Evolutionary conservation across 768 basidiomycete species (phyloP).

Genomic region (Nidula microcarpa): DNA sequence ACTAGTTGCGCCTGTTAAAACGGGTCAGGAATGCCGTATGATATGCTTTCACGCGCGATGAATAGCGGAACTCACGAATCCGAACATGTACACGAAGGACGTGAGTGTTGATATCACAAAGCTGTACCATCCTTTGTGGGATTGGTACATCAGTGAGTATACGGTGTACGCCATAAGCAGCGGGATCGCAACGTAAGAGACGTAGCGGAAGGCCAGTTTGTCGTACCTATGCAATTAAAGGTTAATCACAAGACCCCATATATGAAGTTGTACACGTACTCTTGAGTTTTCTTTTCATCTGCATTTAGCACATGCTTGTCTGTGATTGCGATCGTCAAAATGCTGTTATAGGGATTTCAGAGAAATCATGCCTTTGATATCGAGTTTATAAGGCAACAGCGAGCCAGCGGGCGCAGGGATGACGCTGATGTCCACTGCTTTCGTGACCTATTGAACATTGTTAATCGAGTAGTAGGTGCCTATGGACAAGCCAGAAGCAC

Average conservation of each 20-base stretch:
- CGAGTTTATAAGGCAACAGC: slow-evolving; percentile 71
- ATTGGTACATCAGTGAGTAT: slow-evolving; percentile 79
- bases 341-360: slow-evolving; percentile 2
- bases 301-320: slow-evolving; percentile 97
- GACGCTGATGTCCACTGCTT: slow-evolving; percentile 85
- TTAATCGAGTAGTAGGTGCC: no score
- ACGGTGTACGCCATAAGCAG: slow-evolving; percentile 71
- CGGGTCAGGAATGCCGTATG: slow-evolving; percentile 5
- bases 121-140: slow-evolving; percentile 94
- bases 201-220: slow-evolving; percentile 90
- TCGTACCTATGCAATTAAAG: slow-evolving; percentile 61
- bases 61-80: slow-evolving; percentile 70
- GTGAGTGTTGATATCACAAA: slow-evolving; percentile 92
- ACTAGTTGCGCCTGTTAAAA: slow-evolving; percentile 71
- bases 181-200: slow-evolving; percentile 87
- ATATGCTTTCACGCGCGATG: slow-evolving; percentile 7
- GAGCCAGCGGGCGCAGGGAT: slow-evolving; percentile 60
- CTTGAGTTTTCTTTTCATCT: slow-evolving; percentile 97
- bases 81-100: slow-evolving; percentile 94
- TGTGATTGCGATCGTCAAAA: slow-evolving; percentile 19
- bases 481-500: slow-evolving; percentile 5
- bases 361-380: slow-evolving; percentile 65
- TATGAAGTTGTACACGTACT: slow-evolving; percentile 46
- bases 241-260: neutral
- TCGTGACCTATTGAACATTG: slow-evolving; percentile 56